Evolutionary conservation across 2,329 filamentous ascomycete species (phyloP).

Genomic region (Atkinsonella texensis): DNA sequence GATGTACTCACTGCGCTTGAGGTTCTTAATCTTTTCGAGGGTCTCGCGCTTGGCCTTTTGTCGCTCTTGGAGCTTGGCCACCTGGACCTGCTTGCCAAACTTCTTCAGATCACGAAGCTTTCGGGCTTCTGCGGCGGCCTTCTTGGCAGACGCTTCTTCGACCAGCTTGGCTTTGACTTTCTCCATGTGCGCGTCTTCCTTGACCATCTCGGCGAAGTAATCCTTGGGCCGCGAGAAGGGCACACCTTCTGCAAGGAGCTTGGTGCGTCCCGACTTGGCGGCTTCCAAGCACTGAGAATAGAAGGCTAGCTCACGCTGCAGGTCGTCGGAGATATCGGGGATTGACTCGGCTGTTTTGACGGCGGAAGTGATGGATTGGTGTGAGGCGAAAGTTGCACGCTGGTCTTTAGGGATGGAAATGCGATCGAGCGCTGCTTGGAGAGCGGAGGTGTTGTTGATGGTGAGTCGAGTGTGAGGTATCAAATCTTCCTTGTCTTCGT

Average conservation of each 20-base stretch:
- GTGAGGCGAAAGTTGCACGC: slow-evolving; percentile 65
- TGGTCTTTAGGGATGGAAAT: slow-evolving; percentile 55
- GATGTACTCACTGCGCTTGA: slow-evolving; percentile 75
- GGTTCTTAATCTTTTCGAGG: slow-evolving; percentile 83
- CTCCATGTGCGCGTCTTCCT: slow-evolving; percentile 96
- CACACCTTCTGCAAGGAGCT: slow-evolving; percentile 69
- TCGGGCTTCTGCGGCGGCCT: slow-evolving; percentile 80
- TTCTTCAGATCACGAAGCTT: slow-evolving; percentile 95
- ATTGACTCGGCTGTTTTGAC: slow-evolving; percentile 55
- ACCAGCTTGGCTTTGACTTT: slow-evolving; percentile 89
- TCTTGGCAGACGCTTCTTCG: slow-evolving; percentile 84
- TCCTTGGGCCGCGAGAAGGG: slow-evolving; percentile 82
- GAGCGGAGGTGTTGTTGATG: slow-evolving; percentile 91
- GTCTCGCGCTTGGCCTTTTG: slow-evolving; percentile 87
- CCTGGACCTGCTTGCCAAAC: slow-evolving; percentile 96
- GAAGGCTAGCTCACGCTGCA: slow-evolving; percentile 85
- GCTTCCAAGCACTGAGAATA: slow-evolving; percentile 81
- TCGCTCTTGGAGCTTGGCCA: slow-evolving; percentile 89
- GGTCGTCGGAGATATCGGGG: slow-evolving; percentile 77
- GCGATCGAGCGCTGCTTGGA: slow-evolving; percentile 67
- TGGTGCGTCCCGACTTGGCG: slow-evolving; percentile 57
- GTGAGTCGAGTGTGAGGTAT: slow-evolving; percentile 86
- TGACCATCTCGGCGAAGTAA: slow-evolving; percentile 99
- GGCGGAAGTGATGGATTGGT: slow-evolving; percentile 63
- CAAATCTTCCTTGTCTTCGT: slow-evolving; percentile 74